A percentile compares a stretch with the other conserved stretches of the same genome.
Evolutionary conservation across 768 basidiomycete species (phyloP).

Genomic region (Amyloporia xantha): DNA sequence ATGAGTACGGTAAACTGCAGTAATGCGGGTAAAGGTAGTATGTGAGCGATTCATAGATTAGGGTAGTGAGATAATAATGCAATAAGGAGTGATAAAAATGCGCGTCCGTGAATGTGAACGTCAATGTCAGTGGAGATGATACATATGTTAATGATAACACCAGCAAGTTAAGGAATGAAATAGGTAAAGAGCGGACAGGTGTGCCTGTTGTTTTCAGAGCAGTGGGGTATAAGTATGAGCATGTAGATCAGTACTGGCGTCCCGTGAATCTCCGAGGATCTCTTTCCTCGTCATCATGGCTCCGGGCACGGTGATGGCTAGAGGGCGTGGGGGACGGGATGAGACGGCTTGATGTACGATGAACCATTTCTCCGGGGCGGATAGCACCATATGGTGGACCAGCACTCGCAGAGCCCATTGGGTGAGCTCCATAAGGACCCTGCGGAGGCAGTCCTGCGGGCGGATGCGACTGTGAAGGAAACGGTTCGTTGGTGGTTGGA

Average conservation of each 20-base stretch:
- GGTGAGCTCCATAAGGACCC: slow-evolving; percentile 1
- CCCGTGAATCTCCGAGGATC: slow-evolving; percentile 7
- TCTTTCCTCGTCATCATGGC: slow-evolving; percentile 18
- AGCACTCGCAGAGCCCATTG: slow-evolving; percentile 10
- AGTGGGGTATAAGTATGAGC: not conserved
- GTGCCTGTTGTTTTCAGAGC: not conserved
- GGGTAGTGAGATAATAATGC: not conserved
- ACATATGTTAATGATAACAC: no score
- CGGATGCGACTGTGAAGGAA: slow-evolving; percentile 15
- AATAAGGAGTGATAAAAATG: no score
- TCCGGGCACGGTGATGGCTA: slow-evolving; percentile 17
- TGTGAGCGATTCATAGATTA: not conserved
- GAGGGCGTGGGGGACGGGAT: slow-evolving; percentile 20
- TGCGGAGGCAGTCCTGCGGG: slow-evolving; percentile 7
- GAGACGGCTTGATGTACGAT: slow-evolving; percentile 13
- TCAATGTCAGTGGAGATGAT: not conserved
- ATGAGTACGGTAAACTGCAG: no score
- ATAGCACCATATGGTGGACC: slow-evolving; percentile 14
- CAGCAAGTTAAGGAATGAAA: not conserved
- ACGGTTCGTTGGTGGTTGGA: slow-evolving; percentile 22
- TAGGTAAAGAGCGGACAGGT: slow-evolving; percentile 2
- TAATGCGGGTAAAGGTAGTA: not conserved
- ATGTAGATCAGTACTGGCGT: slow-evolving; percentile 1
- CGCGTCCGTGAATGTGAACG: no score
- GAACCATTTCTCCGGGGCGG: slow-evolving; percentile 4